Conservation (phyloP, 306 rosid species). For the Quercus glauca region DNA sequence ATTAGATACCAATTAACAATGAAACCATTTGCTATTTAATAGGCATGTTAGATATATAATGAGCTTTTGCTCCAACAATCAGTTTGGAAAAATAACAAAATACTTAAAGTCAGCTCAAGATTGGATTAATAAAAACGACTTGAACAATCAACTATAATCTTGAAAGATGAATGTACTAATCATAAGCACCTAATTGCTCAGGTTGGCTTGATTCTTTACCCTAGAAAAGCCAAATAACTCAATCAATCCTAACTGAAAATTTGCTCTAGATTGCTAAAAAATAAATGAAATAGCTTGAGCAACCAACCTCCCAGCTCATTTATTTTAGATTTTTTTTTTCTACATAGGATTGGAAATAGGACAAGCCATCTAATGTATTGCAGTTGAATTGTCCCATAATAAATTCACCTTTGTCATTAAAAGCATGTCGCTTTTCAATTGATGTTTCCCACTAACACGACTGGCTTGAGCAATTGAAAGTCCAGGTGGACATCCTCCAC, state of each 20-base stretch:
- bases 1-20: neutral
- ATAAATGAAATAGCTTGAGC: neutral
- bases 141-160: neutral
- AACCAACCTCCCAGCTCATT: neutral
- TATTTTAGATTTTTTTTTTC: neutral
- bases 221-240: neutral
- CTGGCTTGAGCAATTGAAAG: slow-evolving; percentile 76
- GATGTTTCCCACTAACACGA: slow-evolving; percentile 72
- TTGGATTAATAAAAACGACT: neutral
- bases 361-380: slow-evolving; percentile 20
- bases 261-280: neutral
- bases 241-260: neutral
- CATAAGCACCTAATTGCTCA: neutral
- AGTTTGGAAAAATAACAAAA: neutral
- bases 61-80: neutral
- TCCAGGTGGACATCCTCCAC: slow-evolving; percentile 74
- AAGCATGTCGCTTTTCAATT: slow-evolving; percentile 54
- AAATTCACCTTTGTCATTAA: slow-evolving; percentile 62
- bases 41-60: neutral
- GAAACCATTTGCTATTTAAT: neutral
- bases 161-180: neutral
- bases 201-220: neutral
- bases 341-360: slow-evolving; percentile 7
- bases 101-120: neutral
- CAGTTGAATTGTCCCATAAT: slow-evolving; percentile 10